A percentile compares a stretch with the other conserved stretches of the same genome.
Conservation (phyloP, 2,329 filamentous ascomycete species). For the Phaeosphaeriaceae sp. region DNA sequence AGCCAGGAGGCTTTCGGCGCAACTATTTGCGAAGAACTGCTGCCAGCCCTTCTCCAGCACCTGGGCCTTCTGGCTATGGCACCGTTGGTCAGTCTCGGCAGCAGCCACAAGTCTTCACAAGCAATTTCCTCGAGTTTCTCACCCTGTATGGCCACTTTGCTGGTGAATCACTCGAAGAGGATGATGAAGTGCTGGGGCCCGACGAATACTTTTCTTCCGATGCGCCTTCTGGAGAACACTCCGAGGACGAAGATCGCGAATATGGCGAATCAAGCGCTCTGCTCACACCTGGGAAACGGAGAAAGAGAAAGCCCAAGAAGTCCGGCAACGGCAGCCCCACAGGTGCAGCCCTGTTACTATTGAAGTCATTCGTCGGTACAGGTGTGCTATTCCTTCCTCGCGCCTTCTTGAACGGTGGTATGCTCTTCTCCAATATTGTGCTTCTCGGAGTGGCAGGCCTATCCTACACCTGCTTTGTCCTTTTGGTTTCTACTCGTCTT, state of each 20-base stretch:
- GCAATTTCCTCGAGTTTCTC: conserved; percentile 93
- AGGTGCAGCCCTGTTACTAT: conserved; percentile 80
- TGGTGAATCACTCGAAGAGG: conserved; percentile 94
- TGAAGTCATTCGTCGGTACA: conserved; percentile 98
- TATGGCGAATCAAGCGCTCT: conserved; percentile 89
- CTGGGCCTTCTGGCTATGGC: conserved; percentile 52
- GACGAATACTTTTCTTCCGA: conserved; percentile 92
- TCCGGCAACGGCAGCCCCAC: conserved; percentile 79
- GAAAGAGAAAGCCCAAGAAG: conserved; percentile 78
- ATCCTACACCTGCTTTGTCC: conserved; percentile 97
- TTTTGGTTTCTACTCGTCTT: conserved; percentile 85
- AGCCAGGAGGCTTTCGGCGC: conserved; percentile 90
- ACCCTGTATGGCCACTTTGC: conserved; percentile 97
- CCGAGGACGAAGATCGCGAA: conserved; percentile 68
- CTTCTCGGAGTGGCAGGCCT: conserved; percentile 83
- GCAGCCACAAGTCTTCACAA: conserved; percentile 66
- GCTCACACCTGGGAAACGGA: conserved; percentile 71
- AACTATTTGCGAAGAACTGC: conserved; percentile 83
- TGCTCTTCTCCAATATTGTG: conserved; percentile 94
- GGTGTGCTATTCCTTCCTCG: conserved; percentile 92
- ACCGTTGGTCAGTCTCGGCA: conserved; percentile 33
- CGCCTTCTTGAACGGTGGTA: conserved; percentile 93
- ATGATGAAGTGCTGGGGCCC: conserved; percentile 84
- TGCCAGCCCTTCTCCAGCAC: conserved; percentile 64
- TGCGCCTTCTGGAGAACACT: conserved; percentile 61